These are phyloP conservation scores for Simplicillium aogashimaense DNA, from an alignment of 2,329 filamentous ascomycete species.

Conservation along the genomic window DNA sequence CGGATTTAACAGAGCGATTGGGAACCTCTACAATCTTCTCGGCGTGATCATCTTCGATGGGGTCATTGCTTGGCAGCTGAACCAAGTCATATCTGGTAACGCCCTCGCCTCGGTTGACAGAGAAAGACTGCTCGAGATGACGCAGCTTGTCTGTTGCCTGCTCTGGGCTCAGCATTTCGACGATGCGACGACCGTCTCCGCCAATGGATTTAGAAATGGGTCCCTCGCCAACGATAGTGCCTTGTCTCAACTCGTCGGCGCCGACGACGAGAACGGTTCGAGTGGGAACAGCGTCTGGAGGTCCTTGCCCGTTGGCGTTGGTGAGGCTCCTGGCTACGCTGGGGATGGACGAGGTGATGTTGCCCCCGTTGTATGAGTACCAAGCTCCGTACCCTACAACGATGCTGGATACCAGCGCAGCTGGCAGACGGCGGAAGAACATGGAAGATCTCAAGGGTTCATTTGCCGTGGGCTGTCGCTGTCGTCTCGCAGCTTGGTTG, in stretches of 20 bases:
- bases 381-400: conserved; percentile 65
- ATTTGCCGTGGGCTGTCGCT: conserved; percentile 26
- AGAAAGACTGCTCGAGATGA: conserved; percentile 82
- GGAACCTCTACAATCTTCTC: conserved; percentile 96
- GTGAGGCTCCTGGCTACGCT: conserved; percentile 31
- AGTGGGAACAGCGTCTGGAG: conserved; percentile 32
- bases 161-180: conserved; percentile 94
- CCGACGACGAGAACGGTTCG: conserved; percentile 77
- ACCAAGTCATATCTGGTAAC: conserved; percentile 92
- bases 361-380: conserved; percentile 54
- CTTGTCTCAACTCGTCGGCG: conserved; percentile 82
- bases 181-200: conserved; percentile 71
- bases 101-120: conserved; percentile 79
- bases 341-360: conserved; percentile 21
- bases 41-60: conserved; percentile 96
- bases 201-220: conserved; percentile 83
- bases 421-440: conserved; percentile 60
- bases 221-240: conserved; percentile 73
- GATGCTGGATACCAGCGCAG: conserved; percentile 58
- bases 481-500: conserved; percentile 4
- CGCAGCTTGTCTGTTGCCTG: conserved; percentile 86
- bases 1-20: conserved; percentile 32
- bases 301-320: conserved; percentile 19
- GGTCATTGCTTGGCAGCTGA: conserved; percentile 91
- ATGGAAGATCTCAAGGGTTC: conserved; percentile 58